Percentiles rank a stretch among this genome's conserved stretches.
Conservation (phyloP, 768 basidiomycete species). For the Tulasnella sp. region DNA sequence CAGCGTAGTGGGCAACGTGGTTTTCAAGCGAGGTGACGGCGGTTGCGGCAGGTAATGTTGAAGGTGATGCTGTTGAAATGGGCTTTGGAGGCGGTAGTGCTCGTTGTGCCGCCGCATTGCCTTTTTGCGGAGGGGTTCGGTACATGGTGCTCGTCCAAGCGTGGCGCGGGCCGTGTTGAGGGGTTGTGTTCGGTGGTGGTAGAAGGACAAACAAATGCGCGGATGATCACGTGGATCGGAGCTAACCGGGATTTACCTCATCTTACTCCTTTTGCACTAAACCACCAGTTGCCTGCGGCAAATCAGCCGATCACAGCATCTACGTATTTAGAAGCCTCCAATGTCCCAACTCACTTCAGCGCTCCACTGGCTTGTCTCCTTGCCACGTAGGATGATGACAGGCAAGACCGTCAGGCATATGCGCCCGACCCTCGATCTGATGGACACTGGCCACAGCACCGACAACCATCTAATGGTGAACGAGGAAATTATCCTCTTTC, state of each 20-base stretch:
- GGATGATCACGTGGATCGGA: neutral
- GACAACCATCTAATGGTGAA: conserved; percentile 10
- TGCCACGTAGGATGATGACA: neutral
- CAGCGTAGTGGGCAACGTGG: neutral
- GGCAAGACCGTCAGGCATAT: neutral
- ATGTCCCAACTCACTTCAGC: neutral
- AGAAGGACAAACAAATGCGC: neutral
- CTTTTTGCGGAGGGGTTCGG: neutral
- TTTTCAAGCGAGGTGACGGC: neutral
- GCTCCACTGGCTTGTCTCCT: neutral
- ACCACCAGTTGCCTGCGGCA: neutral
- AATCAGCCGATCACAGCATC: neutral
- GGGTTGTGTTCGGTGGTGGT: neutral
- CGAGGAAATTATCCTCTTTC: neutral
- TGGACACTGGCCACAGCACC: neutral
- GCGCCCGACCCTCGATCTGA: neutral
- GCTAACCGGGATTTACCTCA: neutral
- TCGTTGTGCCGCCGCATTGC: neutral
- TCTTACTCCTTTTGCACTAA: neutral
- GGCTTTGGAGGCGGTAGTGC: conserved; percentile 7
- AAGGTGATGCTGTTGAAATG: conserved; percentile 4
- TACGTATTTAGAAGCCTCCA: neutral
- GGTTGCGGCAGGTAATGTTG: neutral
- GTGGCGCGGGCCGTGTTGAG: neutral
- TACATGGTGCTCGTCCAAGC: neutral